Evolutionary conservation across 1,284 basidiomycete genomes (phyloP).

Genomic region (Vanrija pseudolonga): DNA sequence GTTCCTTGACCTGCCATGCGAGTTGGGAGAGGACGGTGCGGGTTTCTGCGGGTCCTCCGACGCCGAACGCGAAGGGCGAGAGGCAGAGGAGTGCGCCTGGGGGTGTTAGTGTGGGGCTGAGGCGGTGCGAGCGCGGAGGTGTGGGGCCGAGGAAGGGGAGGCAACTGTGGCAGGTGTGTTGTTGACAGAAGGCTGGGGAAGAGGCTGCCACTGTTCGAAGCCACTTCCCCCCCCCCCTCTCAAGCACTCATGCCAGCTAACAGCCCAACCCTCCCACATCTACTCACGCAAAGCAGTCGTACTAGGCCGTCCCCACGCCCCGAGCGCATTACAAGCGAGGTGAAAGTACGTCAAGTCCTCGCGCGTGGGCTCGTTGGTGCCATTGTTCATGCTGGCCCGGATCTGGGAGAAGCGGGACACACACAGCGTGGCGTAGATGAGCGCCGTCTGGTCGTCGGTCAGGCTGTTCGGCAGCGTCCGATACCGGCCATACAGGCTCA

Average conservation of each 20-base stretch:
- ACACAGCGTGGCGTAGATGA: conserved; percentile 23
- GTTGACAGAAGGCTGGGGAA: too few species aligned
- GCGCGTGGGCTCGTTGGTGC: neutral
- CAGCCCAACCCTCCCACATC: neutral
- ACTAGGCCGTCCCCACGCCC: conserved; percentile 21
- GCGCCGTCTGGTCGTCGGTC: conserved; percentile 19
- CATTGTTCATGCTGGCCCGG: neutral
- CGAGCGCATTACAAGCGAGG: conserved; percentile 20
- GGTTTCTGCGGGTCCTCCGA: conserved; percentile 22
- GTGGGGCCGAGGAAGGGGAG: too few species aligned
- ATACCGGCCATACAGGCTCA: conserved; percentile 17
- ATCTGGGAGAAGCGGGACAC: conserved; percentile 15
- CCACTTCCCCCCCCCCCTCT: too few species aligned
- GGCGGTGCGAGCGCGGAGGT: too few species aligned
- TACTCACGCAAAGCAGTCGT: conserved; percentile 21
- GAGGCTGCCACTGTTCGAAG: neutral
- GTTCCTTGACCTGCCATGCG: conserved; percentile 26
- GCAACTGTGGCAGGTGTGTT: too few species aligned
- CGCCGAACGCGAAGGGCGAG: conserved; percentile 15
- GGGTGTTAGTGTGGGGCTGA: too few species aligned
- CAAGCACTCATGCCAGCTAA: neutral
- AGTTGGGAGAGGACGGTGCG: conserved; percentile 21
- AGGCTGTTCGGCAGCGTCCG: conserved; percentile 20
- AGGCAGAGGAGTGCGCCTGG: conserved; percentile 26
- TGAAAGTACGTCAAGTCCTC: conserved; percentile 32